These are phyloP conservation scores for Desmodesmus armatus DNA, from an alignment of 139 green algal species.

Conservation along the genomic window DNA sequence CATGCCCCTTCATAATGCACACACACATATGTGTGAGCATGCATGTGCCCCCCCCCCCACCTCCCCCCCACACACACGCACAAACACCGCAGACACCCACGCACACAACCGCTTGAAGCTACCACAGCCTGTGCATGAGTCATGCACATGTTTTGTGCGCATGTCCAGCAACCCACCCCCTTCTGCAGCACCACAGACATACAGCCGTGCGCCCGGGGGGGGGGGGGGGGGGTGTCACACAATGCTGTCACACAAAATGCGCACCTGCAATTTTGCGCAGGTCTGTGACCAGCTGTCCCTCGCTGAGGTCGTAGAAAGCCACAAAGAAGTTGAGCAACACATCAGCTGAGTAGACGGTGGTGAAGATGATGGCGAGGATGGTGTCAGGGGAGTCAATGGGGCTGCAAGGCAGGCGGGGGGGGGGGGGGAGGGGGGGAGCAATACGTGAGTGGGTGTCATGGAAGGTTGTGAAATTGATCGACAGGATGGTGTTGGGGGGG, in stretches of 20 bases:
- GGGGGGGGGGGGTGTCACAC: not conserved
- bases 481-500: not conserved
- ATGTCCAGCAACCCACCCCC: too few species aligned
- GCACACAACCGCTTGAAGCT: too few species aligned
- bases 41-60: too few species aligned
- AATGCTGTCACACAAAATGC: constrained; percentile 13
- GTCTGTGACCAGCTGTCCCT: constrained; percentile 8
- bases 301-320: constrained; percentile 19
- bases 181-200: not conserved
- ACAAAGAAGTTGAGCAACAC: constrained; percentile 48
- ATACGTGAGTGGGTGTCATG: not conserved
- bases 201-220: too few species aligned
- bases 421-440: too few species aligned
- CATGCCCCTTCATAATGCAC: too few species aligned
- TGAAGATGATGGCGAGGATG: constrained; percentile 41
- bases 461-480: not conserved
- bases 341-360: constrained; percentile 41
- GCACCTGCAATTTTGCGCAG: constrained; percentile 15
- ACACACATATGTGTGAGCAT: too few species aligned
- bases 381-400: constrained; percentile 28
- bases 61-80: too few species aligned
- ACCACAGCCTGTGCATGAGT: too few species aligned
- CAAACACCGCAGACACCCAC: too few species aligned
- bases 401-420: constrained; percentile 20
- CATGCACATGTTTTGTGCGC: not conserved